phyloP scores from a whole-genome alignment of 495 filamentous ascomycete genomes.

The Neurospora intermedia region DNA sequence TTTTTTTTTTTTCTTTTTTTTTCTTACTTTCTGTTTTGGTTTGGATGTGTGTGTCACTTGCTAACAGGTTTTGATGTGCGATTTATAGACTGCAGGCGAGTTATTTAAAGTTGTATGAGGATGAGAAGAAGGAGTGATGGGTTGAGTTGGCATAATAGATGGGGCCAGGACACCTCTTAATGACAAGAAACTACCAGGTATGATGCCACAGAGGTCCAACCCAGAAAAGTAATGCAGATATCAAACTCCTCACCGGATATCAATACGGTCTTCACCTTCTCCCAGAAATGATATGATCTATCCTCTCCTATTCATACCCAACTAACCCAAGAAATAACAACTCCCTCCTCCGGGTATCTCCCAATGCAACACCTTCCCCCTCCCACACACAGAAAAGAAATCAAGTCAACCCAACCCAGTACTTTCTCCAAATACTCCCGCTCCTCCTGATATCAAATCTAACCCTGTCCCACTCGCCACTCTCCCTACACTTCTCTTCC shows the following conservation, averaged over 20 bases:
- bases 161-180: not conserved
- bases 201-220: too few species aligned
- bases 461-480: not conserved
- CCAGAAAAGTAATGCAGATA: not conserved
- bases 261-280: not conserved
- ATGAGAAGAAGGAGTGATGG: constrained; percentile 24
- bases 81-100: constrained; percentile 53
- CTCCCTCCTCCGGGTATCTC: not conserved
- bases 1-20: not conserved
- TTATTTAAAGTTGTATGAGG: constrained; percentile 45
- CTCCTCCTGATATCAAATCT: constrained; percentile 4
- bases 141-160: not conserved
- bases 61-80: not conserved
- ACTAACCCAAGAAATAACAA: not conserved
- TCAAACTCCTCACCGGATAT: not conserved
- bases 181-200: not conserved
- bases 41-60: not conserved
- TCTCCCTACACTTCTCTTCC: constrained; percentile 18
- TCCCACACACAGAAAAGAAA: not conserved
- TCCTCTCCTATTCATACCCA: not conserved
- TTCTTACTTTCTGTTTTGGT: not conserved
- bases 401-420: constrained; percentile 18
- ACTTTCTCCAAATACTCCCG: constrained; percentile 12
- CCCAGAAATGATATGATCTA: not conserved
- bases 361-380: not conserved